Percentiles rank a stretch among this genome's conserved stretches.
Conservation (phyloP, 768 basidiomycete genomes). For the Wakefieldia striispora region DNA sequence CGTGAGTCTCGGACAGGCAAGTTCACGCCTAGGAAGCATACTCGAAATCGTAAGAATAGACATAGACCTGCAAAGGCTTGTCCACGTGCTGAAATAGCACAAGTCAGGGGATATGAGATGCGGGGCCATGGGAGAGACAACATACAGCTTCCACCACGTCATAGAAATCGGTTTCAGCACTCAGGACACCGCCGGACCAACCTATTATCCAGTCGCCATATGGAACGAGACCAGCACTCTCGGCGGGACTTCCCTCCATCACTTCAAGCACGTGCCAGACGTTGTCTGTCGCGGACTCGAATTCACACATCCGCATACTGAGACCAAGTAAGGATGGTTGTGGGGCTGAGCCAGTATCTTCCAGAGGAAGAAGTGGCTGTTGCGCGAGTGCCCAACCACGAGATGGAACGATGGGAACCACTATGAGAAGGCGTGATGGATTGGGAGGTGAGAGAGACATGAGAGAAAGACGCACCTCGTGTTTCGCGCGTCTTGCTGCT, state of each 20-base stretch:
- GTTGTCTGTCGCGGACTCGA: slow-evolving; percentile 82
- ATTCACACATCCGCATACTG: slow-evolving; percentile 91
- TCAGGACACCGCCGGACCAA: slow-evolving; percentile 91
- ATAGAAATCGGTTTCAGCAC: slow-evolving; percentile 94
- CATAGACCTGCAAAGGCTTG: slow-evolving; percentile 89
- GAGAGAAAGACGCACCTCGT: slow-evolving; percentile 48
- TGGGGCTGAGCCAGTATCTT: slow-evolving; percentile 40
- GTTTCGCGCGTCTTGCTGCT: slow-evolving; percentile 74
- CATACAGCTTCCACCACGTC: slow-evolving; percentile 89
- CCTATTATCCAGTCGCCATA: slow-evolving; percentile 80
- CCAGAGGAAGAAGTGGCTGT: slow-evolving; percentile 36
- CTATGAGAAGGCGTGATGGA: slow-evolving; percentile 39
- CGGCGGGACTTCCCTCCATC: slow-evolving; percentile 92
- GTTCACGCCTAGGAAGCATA: slow-evolving; percentile 38
- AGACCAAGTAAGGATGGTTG: slow-evolving; percentile 93
- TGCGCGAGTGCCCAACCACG: slow-evolving; percentile 68
- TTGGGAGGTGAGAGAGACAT: not conserved
- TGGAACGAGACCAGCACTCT: slow-evolving; percentile 94
- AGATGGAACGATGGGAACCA: slow-evolving; percentile 82
- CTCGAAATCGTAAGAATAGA: slow-evolving; percentile 98
- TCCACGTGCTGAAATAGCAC: slow-evolving; percentile 73
- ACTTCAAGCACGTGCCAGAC: slow-evolving; percentile 99
- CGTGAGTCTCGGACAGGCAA: slow-evolving; percentile 7
- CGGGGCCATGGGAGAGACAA: not conserved
- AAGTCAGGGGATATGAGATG: slow-evolving; percentile 5